Evolutionary conservation across 805 yeast species (phyloP).

Genomic region (Zygoascus tannicola): DNA sequence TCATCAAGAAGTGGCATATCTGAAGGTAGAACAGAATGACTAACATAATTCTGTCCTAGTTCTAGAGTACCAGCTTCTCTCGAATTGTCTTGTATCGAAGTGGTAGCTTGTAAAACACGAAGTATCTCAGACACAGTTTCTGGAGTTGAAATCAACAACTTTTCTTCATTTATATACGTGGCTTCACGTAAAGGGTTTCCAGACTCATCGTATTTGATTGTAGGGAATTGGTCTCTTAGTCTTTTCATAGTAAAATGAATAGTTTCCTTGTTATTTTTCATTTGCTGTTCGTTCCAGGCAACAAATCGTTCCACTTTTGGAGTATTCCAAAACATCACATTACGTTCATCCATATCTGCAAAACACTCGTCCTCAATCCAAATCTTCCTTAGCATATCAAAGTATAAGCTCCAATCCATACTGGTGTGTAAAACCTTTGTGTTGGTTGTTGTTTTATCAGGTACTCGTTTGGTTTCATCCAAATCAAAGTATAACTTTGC

Average conservation of each 20-base stretch:
- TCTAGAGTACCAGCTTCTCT: background rate
- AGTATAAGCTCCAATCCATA: constrained; percentile 29
- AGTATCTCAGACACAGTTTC: constrained; percentile 12
- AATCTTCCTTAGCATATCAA: constrained; percentile 22
- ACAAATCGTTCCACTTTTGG: constrained; percentile 39
- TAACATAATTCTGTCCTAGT: constrained; percentile 6
- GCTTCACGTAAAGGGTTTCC: background rate
- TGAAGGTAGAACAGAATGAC: background rate
- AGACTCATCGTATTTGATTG: constrained; percentile 7
- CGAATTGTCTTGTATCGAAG: background rate
- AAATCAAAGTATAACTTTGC: constrained; percentile 19
- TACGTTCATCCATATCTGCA: constrained; percentile 25
- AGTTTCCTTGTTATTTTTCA: constrained; percentile 4
- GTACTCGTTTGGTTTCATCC: constrained; percentile 16
- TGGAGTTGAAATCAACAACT: constrained; percentile 2
- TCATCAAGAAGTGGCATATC: constrained; percentile 7
- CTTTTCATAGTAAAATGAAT: constrained; percentile 8
- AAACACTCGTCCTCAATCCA: constrained; percentile 20
- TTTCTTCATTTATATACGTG: background rate
- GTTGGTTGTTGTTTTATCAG: constrained; percentile 6
- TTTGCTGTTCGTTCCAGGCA: constrained; percentile 37
- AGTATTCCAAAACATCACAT: constrained; percentile 42
- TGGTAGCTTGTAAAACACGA: constrained; percentile 7
- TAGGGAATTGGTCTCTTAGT: constrained; percentile 19
- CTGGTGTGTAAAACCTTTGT: no score